These are phyloP conservation scores for Colletotrichum camelliae DNA, from an alignment of 2,329 filamentous ascomycete genomes.

Conservation along the genomic window DNA sequence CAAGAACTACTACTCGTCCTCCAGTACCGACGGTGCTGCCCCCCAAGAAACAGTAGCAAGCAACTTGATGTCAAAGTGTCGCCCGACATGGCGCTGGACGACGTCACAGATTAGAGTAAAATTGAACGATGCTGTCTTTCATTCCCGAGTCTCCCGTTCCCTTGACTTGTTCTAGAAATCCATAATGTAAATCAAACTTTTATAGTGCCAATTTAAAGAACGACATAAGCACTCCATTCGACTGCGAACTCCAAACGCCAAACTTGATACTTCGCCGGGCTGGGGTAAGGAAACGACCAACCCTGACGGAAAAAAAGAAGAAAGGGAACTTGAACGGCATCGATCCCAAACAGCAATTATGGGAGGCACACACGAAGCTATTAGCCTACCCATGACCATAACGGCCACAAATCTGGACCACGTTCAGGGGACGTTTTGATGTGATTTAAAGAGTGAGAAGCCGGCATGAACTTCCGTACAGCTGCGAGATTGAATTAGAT, in stretches of 20 bases:
- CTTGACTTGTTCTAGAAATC: not conserved
- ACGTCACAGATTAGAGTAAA: not conserved
- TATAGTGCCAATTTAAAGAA: not conserved
- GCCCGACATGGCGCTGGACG: not conserved
- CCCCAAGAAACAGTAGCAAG: not conserved
- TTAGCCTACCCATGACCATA: not conserved
- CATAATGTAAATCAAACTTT: not conserved
- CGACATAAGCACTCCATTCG: not conserved
- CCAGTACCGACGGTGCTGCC: constrained; percentile 27
- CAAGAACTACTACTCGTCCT: constrained; percentile 26
- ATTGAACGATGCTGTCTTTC: not conserved
- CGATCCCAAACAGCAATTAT: not conserved
- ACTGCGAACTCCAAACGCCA: not conserved
- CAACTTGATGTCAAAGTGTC: not conserved
- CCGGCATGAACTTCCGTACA: not conserved
- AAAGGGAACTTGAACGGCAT: not conserved
- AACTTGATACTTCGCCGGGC: not conserved
- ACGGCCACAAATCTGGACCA: not conserved
- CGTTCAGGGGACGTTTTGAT: not conserved
- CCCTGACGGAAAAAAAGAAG: not conserved
- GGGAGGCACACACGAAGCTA: not conserved
- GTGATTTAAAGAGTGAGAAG: not conserved
- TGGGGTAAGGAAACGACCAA: not conserved
- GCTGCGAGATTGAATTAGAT: not conserved
- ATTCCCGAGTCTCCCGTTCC: not conserved